Percentiles rank a stretch among this genome's conserved stretches.
phyloP scores from a whole-genome alignment of 768 basidiomycete genomes.

The Mycena alexandri region DNA sequence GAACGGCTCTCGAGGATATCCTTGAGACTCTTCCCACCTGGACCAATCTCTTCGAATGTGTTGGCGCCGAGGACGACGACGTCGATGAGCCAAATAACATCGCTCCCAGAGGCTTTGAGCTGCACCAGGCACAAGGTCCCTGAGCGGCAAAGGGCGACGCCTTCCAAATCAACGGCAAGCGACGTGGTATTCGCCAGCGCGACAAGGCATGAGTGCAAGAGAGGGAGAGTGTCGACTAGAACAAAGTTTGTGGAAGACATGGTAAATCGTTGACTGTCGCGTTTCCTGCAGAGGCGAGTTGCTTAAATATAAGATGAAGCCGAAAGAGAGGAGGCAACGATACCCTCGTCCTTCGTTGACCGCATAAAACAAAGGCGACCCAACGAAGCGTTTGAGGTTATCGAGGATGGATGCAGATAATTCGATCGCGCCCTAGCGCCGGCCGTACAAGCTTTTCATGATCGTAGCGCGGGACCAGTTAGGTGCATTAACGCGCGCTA shows the following conservation, averaged over 20 bases:
- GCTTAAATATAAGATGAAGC: not conserved
- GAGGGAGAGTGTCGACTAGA: constrained; percentile 28
- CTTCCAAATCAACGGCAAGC: constrained; percentile 53
- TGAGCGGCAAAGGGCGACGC: constrained; percentile 47
- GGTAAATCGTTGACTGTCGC: not conserved
- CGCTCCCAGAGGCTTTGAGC: constrained; percentile 42
- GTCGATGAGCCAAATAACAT: constrained; percentile 52
- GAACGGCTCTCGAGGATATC: constrained; percentile 38
- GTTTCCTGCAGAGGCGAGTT: not conserved
- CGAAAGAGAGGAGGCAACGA: too few species aligned
- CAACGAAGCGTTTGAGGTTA: too few species aligned
- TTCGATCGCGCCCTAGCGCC: constrained; percentile 4
- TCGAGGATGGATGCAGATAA: not conserved
- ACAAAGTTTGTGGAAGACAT: constrained; percentile 13
- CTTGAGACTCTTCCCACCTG: constrained; percentile 41
- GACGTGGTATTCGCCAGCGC: constrained; percentile 21
- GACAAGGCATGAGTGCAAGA: constrained; percentile 22
- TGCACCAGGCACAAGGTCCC: constrained; percentile 50
- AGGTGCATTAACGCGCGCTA: not conserved
- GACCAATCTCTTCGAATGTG: constrained; percentile 46
- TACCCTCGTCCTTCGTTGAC: too few species aligned
- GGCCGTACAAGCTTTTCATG: not conserved
- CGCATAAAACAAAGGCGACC: too few species aligned
- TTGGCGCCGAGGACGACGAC: constrained; percentile 44
- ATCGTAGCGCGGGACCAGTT: too few species aligned